Percentiles rank a stretch among this genome's conserved stretches.
Evolutionary conservation across 2,329 filamentous ascomycete genomes (phyloP).

Genomic region (Trichothecium sympodiale): DNA sequence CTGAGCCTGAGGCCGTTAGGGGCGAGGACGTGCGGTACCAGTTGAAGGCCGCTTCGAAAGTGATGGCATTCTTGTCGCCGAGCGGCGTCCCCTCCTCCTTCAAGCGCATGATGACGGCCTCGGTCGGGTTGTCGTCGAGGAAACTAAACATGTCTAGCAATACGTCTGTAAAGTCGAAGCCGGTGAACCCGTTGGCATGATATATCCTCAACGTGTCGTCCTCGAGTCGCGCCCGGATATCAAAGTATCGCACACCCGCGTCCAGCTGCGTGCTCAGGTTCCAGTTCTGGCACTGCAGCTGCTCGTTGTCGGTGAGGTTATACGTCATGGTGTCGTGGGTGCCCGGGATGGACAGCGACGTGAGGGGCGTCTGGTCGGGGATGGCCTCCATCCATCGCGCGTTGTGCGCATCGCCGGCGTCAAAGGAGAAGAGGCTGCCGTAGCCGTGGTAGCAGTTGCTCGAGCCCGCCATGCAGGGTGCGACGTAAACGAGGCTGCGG

Average conservation of each 20-base stretch:
- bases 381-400: constrained; percentile 27
- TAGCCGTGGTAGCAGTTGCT: constrained; percentile 20
- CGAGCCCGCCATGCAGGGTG: constrained; percentile 10
- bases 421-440: constrained; percentile 23
- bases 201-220: constrained; percentile 34
- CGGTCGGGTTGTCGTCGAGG: constrained; percentile 30
- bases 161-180: constrained; percentile 31
- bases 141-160: constrained; percentile 32
- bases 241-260: constrained; percentile 37
- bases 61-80: constrained; percentile 18
- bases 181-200: constrained; percentile 33
- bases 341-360: constrained; percentile 36
- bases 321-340: constrained; percentile 44
- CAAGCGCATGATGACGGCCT: constrained; percentile 37
- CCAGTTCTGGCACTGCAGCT: constrained; percentile 36
- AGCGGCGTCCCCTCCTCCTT: constrained; percentile 34
- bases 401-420: constrained; percentile 15
- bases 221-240: constrained; percentile 33
- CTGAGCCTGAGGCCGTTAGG: constrained; percentile 22
- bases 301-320: constrained; percentile 17
- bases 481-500: constrained; percentile 12
- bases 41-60: constrained; percentile 36
- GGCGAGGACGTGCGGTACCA: constrained; percentile 23
- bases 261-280: constrained; percentile 31
- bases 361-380: constrained; percentile 27